Percentiles rank a stretch among this genome's conserved stretches.
Conservation (phyloP, 176 grass and related monocot species). For the Hyparrhenia diplandra region DNA sequence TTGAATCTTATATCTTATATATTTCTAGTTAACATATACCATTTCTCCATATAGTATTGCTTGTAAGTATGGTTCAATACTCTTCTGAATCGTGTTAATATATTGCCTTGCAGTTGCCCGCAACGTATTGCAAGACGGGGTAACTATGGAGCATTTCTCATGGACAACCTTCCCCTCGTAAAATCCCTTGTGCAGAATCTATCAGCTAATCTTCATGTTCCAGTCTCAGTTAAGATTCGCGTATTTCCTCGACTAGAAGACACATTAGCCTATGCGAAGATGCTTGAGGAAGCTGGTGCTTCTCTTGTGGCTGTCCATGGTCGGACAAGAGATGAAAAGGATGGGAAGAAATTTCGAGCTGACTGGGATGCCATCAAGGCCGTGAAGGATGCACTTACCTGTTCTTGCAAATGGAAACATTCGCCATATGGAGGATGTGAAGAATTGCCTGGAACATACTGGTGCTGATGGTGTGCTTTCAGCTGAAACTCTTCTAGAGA, state of each 20-base stretch:
- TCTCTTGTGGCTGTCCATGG: conserved; percentile 94
- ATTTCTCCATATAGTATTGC: background rate
- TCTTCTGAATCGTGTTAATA: background rate
- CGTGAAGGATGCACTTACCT: conserved; percentile 78
- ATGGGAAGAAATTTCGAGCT: conserved; percentile 87
- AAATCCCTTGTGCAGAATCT: conserved; percentile 83
- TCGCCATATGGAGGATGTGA: conserved; percentile 75
- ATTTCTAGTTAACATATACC: background rate
- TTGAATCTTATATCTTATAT: background rate
- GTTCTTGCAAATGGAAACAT: conserved; percentile 98
- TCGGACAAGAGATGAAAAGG: conserved; percentile 88
- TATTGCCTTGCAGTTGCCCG: conserved; percentile 65
- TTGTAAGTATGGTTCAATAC: background rate
- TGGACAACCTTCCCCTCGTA: conserved; percentile 84
- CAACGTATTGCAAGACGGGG: conserved; percentile 92
- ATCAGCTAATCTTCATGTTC: conserved; percentile 70
- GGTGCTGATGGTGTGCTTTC: conserved; percentile 90
- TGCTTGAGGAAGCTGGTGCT: conserved; percentile 94
- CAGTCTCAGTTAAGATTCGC: conserved; percentile 85
- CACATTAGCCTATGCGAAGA: conserved; percentile 82
- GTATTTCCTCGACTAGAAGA: conserved; percentile 81
- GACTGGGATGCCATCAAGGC: conserved; percentile 86
- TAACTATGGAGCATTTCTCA: conserved; percentile 95
- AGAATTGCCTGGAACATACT: conserved; percentile 76
- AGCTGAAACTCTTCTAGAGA: conserved; percentile 88